These are phyloP conservation scores for Podaxis carcinomalis DNA, from an alignment of 768 basidiomycete species.

Conservation along the genomic window DNA sequence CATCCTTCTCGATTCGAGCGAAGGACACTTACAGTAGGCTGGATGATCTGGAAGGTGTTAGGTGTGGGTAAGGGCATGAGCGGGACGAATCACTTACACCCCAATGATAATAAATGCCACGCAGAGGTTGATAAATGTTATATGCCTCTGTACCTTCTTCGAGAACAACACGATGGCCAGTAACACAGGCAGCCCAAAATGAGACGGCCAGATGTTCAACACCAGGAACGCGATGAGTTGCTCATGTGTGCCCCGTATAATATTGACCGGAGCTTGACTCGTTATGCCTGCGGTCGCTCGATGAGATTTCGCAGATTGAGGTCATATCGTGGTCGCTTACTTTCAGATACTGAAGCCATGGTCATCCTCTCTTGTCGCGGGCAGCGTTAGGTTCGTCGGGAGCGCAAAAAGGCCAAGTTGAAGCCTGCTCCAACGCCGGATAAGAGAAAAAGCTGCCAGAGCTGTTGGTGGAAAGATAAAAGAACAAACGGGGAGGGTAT, in stretches of 20 bases:
- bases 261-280: conserved; percentile 24
- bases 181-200: conserved; percentile 43
- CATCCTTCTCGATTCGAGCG: background rate
- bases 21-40: conserved; percentile 30
- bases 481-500: background rate
- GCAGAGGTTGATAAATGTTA: conserved; percentile 43
- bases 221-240: conserved; percentile 38
- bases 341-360: background rate
- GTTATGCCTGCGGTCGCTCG: background rate
- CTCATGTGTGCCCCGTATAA: conserved; percentile 36
- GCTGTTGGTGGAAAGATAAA: background rate
- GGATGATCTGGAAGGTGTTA: conserved; percentile 26
- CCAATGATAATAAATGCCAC: conserved; percentile 43
- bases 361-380: background rate
- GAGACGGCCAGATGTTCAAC: conserved; percentile 47
- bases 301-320: background rate
- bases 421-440: conserved; percentile 1
- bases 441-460: background rate
- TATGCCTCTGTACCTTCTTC: conserved; percentile 38
- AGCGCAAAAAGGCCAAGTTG: background rate
- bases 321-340: background rate
- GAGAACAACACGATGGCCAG: conserved; percentile 35
- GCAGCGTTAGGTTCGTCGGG: background rate
- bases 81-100: conserved; percentile 27
- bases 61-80: background rate